phyloP scores from a whole-genome alignment of 2,329 filamentous ascomycete species.

The Alternaria rosae region DNA sequence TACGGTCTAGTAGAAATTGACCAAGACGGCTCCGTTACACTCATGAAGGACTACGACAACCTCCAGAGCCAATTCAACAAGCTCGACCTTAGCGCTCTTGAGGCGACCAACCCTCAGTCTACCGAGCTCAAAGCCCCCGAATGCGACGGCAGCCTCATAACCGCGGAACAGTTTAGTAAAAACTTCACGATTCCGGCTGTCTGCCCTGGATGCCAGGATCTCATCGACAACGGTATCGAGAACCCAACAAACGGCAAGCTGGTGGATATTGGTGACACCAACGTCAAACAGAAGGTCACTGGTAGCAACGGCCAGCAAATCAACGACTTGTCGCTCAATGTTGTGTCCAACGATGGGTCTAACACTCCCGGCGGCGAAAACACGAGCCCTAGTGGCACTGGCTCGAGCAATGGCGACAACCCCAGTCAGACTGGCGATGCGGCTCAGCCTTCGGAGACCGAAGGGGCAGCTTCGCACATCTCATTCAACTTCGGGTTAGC shows the following conservation, averaged over 20 bases:
- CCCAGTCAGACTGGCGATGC: slow-evolving; percentile 18
- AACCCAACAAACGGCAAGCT: slow-evolving; percentile 66
- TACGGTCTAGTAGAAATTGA: slow-evolving; percentile 59
- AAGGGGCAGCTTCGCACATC: slow-evolving; percentile 19
- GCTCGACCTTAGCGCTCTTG: slow-evolving; percentile 73
- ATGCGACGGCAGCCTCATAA: slow-evolving; percentile 74
- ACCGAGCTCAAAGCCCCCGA: slow-evolving; percentile 64
- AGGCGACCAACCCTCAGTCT: slow-evolving; percentile 66
- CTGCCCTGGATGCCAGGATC: slow-evolving; percentile 71
- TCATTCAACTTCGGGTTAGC: background rate
- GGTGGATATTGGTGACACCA: slow-evolving; percentile 64
- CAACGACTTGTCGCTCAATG: slow-evolving; percentile 66
- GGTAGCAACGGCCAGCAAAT: slow-evolving; percentile 65
- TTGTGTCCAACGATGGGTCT: slow-evolving; percentile 59
- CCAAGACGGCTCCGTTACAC: slow-evolving; percentile 52
- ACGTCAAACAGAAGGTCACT: slow-evolving; percentile 65
- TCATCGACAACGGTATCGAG: slow-evolving; percentile 79
- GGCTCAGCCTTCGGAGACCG: slow-evolving; percentile 24
- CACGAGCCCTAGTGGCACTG: slow-evolving; percentile 25
- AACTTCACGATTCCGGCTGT: slow-evolving; percentile 80
- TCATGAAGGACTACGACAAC: slow-evolving; percentile 64
- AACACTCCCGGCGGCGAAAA: slow-evolving; percentile 62
- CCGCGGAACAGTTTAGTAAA: slow-evolving; percentile 69
- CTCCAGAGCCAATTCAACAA: slow-evolving; percentile 78
- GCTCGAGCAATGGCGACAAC: background rate